Base-by-base conservation (phyloP, 2,329 filamentous ascomycete genomes). In the Fusarium sulawesiense region DNA sequence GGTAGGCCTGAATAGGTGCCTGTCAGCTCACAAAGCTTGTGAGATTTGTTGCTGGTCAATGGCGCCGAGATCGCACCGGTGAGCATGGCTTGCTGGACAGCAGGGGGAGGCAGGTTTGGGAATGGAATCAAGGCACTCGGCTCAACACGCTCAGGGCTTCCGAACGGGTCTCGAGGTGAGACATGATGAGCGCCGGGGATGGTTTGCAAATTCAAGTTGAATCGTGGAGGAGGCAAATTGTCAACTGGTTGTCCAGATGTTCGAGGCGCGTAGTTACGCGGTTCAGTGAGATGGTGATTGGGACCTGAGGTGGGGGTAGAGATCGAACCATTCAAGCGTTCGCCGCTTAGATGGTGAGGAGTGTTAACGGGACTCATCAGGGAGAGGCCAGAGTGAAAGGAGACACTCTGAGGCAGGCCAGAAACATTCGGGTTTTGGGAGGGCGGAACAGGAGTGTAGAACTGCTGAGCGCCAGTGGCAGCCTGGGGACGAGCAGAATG, bases 191-290 rank as follows among this genome's bases (percentile, higher is more conserved):
- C 41, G 32, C 21, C 20, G 5, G 64, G 20, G 32, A 50, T 44
- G 14, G 50, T 32, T 20, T 60, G 63, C 20, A 76, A 23, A 16
- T 76, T 74, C 25, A 76, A 47, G n/a, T 76, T 74, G 57, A 82
- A 83, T 23, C 76, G 80, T 6, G 82, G 82, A 13, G 82, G 81
- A 16, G 80, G 78, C 34, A 76, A 70, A 29, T 64, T 69, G 7
- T 66, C 61, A 34, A 69, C 60, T 9, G 74, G 64, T n/a, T 72
- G 70, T 0, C 73, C 76, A 29, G 75, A 65, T 9, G 77, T 76
- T 7, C 79, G 77, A 6, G 82, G 81, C 2, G 80, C 80, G 63
- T 82, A 82, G 72, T 80, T 82, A 57, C 80, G 79, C 3, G 82
- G 82, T 72, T 83, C 82, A 0, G 80, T 82, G 50, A 79, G 74